Evolutionary conservation across 768 basidiomycete genomes (phyloP), one percentile per base, ranked within the genome.

Genomic region (Paxillus rubicundulus): DNA sequence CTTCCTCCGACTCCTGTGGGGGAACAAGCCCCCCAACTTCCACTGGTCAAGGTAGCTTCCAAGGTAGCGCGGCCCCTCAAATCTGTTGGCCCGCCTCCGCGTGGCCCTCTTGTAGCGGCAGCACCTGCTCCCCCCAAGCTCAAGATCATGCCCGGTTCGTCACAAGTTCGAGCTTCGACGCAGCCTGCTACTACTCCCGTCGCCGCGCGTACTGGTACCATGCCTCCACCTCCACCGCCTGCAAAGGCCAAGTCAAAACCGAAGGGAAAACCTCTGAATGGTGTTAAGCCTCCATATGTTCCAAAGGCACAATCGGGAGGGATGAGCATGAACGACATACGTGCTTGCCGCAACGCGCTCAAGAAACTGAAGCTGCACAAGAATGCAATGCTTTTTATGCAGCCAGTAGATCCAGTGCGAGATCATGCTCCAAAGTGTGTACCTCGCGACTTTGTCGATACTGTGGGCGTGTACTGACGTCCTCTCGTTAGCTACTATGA

Each of bases 391-490:
- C 62, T 89, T 48, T 98, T 98, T 71, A 74, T 85, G 38, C 84
- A 89, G 53, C 92, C 96, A 30, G 96, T 98, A n/a, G 94, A 97
- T 71, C 94, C 94, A n/a, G 82, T 96, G 38, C 79, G 92, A 57
- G 94, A 97, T 61, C 80, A 82, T 62, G 94, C 92, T 9, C 91
- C 91, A 16, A 89, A 89, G 90, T 96, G 67, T 50, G 53, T 45
- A 18, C 47, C 27, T 17, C 37, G 2, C 27, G 20, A 4, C 40
- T 59, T 52, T 40, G 43, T 39, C 47, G 33, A 49, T 14, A 46
- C 38, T 46, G 36, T 24, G 24, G 24, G 24, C 16, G 37, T 57
- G 32, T 38, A 24, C 40, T 45, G 37, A 47, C 49, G 37, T 9
- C 10, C 24, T 24, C n/a, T 7, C 41, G 9, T 37, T 54, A 96